These are phyloP conservation scores for Trebouxia sp. DNA, from an alignment of 139 green algal genomes.

Conservation along the genomic window DNA sequence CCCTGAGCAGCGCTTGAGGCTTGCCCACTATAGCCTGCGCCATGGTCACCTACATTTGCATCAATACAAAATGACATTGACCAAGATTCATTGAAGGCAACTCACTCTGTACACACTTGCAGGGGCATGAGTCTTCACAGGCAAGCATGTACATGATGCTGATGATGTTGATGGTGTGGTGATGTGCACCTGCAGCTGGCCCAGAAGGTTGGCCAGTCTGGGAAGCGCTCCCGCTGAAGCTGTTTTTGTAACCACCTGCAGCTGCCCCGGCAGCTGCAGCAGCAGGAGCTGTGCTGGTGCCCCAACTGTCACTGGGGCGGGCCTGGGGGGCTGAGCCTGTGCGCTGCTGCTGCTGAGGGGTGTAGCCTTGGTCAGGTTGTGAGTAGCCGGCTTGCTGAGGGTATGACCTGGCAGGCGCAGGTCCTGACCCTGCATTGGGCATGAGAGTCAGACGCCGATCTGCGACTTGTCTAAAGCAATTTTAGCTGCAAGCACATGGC, in stretches of 20 bases:
- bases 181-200: no score
- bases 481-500: neutral
- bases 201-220: neutral
- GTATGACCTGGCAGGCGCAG: neutral
- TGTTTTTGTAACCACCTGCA: neutral
- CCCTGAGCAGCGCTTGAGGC: no score
- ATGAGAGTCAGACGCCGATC: neutral
- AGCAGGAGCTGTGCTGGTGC: neutral
- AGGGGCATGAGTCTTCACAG: no score
- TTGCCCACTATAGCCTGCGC: no score
- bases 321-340: neutral
- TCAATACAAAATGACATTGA: no score
- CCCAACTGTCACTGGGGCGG: no score
- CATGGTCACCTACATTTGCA: no score
- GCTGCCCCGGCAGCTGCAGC: neutral
- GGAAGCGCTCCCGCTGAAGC: neutral
- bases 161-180: no score
- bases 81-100: no score
- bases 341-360: neutral
- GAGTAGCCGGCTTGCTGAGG: neutral
- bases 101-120: no score
- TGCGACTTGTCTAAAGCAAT: neutral
- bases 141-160: no score
- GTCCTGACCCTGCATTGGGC: neutral
- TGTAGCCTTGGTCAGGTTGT: neutral